Conservation (phyloP, 2,329 filamentous ascomycete genomes). For the Colletotrichum sp. region DNA sequence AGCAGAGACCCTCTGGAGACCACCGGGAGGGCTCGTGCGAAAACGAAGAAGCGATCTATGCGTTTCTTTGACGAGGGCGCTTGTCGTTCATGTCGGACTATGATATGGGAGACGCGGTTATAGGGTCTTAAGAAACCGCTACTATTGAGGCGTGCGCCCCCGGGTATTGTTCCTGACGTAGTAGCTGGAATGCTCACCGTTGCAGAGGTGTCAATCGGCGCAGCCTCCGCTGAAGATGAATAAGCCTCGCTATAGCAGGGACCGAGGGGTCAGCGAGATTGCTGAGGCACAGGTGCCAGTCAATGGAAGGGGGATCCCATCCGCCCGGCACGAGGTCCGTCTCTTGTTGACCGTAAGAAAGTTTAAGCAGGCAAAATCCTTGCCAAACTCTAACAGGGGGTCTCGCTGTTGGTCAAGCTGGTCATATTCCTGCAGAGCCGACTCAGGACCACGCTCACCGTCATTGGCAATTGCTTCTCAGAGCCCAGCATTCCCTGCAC, state of each 20-base stretch:
- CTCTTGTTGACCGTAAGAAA: not conserved
- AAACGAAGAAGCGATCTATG: not conserved
- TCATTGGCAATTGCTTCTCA: not conserved
- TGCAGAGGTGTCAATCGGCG: not conserved
- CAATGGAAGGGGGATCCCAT: not conserved
- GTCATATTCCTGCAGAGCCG: conserved; percentile 5
- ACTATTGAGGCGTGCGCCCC: not conserved
- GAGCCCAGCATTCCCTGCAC: not conserved
- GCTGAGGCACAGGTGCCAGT: not conserved
- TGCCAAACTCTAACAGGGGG: not conserved
- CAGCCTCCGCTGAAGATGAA: not conserved
- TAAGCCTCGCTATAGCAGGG: not conserved
- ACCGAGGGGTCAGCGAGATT: not conserved
- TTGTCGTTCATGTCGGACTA: not conserved
- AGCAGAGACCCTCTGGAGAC: not conserved
- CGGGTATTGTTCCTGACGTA: not conserved
- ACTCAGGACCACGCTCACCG: not conserved
- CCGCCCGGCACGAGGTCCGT: not conserved
- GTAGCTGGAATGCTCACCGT: not conserved
- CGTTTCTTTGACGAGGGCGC: not conserved
- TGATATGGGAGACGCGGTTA: not conserved
- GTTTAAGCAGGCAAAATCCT: not conserved
- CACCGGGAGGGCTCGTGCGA: not conserved
- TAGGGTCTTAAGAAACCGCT: not conserved
- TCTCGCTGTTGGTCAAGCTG: not conserved